phyloP scores from a whole-genome alignment of 805 yeast species.

The Torulaspora franciscae region DNA sequence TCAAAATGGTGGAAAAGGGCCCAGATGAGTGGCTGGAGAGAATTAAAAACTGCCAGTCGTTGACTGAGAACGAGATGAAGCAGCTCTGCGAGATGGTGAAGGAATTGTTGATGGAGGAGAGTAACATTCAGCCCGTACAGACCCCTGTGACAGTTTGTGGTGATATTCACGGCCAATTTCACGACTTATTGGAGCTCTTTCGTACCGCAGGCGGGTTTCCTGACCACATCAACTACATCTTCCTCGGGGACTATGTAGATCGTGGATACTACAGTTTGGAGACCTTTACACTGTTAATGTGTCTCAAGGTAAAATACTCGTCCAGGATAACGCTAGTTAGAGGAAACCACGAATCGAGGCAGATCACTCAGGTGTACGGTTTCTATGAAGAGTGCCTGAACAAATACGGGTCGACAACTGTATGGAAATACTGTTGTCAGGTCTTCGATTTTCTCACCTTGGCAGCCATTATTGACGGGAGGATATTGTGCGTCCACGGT shows the following conservation, averaged over 20 bases:
- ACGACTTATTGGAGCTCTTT: slow-evolving; percentile 85
- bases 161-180: slow-evolving; percentile 97
- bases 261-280: slow-evolving; percentile 95
- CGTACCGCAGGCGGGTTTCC: slow-evolving; percentile 92
- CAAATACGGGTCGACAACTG: slow-evolving; percentile 90
- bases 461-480: slow-evolving; percentile 95
- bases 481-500: slow-evolving; percentile 92
- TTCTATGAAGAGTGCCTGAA: slow-evolving; percentile 93
- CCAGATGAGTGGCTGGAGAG: slow-evolving; percentile 97
- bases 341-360: slow-evolving; percentile 97
- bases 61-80: slow-evolving; percentile 92
- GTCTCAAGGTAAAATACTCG: slow-evolving; percentile 84
- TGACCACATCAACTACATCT: slow-evolving; percentile 71
- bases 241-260: slow-evolving; percentile 94
- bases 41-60: slow-evolving; percentile 80
- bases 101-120: slow-evolving; percentile 91
- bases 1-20: slow-evolving; percentile 60
- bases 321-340: slow-evolving; percentile 81
- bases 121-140: slow-evolving; percentile 89
- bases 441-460: slow-evolving; percentile 90
- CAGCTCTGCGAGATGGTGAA: slow-evolving; percentile 93
- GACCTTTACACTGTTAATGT: slow-evolving; percentile 90
- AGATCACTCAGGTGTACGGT: slow-evolving; percentile 98
- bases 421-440: slow-evolving; percentile 95
- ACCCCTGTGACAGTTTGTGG: slow-evolving; percentile 95